Evolutionary conservation across 192 early-diverging fungal species (phyloP).

Genomic region (Nowakowskiella sp.): DNA sequence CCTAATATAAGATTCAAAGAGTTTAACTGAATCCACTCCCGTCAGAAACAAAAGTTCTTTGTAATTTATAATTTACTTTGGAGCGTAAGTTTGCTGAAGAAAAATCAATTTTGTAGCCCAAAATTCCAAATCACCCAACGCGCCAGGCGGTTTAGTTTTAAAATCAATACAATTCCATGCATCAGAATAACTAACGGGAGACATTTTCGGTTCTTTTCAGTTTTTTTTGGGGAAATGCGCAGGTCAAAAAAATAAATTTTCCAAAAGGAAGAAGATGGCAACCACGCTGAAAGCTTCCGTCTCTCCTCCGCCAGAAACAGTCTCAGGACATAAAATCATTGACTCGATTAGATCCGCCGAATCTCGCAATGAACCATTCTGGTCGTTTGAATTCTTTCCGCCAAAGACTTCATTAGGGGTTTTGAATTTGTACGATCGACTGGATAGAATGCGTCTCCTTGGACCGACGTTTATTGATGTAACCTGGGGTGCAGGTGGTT

Average conservation of each 20-base stretch:
- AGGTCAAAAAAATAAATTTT: neutral
- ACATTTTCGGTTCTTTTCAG: conserved; percentile 12
- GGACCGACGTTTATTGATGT: conserved; percentile 79
- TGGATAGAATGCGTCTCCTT: conserved; percentile 23
- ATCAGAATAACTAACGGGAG: conserved; percentile 6
- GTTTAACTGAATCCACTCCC: neutral
- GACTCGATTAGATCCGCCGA: conserved; percentile 12
- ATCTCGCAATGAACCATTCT: no score
- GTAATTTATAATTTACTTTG: no score
- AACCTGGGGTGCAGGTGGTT: conserved; percentile 80
- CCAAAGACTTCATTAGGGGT: conserved; percentile 79
- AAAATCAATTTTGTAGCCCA: conserved; percentile 10
- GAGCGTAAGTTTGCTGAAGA: conserved; percentile 9
- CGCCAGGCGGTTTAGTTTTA: conserved; percentile 23
- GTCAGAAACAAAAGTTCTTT: neutral
- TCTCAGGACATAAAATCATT: conserved; percentile 2
- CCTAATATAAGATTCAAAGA: conserved; percentile 2
- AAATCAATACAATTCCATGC: conserved; percentile 8
- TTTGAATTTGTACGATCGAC: conserved; percentile 77
- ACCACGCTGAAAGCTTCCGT: conserved; percentile 1
- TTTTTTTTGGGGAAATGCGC: neutral
- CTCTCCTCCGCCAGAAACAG: conserved; percentile 1
- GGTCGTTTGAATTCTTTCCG: conserved; percentile 81
- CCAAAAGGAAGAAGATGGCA: no score
- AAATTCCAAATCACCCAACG: conserved; percentile 13